Conservation (phyloP, 1,139 yeast species). For the Pichia sorboxylosa region DNA sequence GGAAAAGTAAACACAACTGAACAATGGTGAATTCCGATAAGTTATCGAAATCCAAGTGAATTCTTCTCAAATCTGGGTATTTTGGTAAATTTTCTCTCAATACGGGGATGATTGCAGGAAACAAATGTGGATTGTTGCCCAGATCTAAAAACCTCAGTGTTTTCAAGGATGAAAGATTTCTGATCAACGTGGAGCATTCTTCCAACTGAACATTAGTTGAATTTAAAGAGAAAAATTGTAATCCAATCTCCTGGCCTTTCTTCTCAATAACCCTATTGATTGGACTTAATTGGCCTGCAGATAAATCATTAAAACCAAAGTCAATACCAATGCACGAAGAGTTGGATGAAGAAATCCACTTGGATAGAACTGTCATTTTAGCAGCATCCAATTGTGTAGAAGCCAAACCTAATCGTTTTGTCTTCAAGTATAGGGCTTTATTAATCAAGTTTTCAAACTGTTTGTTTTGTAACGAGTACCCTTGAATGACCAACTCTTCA, state of each 20-base stretch:
- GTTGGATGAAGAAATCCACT: slow-evolving; percentile 47
- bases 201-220: slow-evolving; percentile 49
- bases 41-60: slow-evolving; percentile 70
- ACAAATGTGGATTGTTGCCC: slow-evolving; percentile 59
- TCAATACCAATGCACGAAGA: slow-evolving; percentile 70
- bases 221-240: slow-evolving; percentile 58
- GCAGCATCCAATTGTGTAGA: slow-evolving; percentile 48
- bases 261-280: slow-evolving; percentile 34
- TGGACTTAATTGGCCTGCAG: slow-evolving; percentile 32
- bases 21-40: slow-evolving; percentile 52
- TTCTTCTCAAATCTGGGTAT: slow-evolving; percentile 52
- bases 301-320: slow-evolving; percentile 69
- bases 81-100: slow-evolving; percentile 54
- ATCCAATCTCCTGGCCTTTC: slow-evolving; percentile 23
- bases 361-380: slow-evolving; percentile 44
- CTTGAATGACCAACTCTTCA: slow-evolving; percentile 75
- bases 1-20: slow-evolving; percentile 58
- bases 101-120: slow-evolving; percentile 58
- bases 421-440: slow-evolving; percentile 40
- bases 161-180: slow-evolving; percentile 40
- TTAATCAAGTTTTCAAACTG: slow-evolving; percentile 41
- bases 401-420: slow-evolving; percentile 71
- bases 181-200: slow-evolving; percentile 42
- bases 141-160: slow-evolving; percentile 64
- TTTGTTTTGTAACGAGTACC: slow-evolving; percentile 51